These are phyloP conservation scores for Aureoboletus auriporus DNA, from an alignment of 768 basidiomycete genomes.

Conservation along the genomic window DNA sequence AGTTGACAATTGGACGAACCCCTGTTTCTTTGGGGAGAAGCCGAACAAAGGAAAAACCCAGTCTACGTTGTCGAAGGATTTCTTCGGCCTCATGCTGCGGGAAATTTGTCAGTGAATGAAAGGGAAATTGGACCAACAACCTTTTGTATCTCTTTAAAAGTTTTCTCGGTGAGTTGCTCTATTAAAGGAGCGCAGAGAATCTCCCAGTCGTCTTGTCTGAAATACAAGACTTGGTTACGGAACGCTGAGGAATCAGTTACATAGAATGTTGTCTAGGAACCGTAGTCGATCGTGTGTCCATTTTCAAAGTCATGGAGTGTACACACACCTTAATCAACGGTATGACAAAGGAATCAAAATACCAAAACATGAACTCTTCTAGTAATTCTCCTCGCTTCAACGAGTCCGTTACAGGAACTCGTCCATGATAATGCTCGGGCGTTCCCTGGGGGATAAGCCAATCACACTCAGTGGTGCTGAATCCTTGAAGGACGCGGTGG, in stretches of 20 bases:
- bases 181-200: constrained; percentile 77
- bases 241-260: constrained; percentile 88
- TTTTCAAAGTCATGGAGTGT: neutral
- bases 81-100: constrained; percentile 60
- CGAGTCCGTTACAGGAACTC: constrained; percentile 62
- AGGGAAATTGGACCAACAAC: constrained; percentile 34
- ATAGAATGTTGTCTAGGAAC: constrained; percentile 81
- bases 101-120: neutral
- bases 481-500: constrained; percentile 72
- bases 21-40: constrained; percentile 93
- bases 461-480: constrained; percentile 69
- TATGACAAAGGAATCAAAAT: constrained; percentile 81
- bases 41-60: constrained; percentile 84
- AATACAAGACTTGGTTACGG: constrained; percentile 81
- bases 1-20: constrained; percentile 91
- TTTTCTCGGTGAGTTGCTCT: constrained; percentile 62
- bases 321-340: constrained; percentile 68
- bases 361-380: constrained; percentile 92
- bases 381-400: constrained; percentile 76
- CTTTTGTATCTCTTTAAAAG: constrained; percentile 66
- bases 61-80: constrained; percentile 62
- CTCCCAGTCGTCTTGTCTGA: constrained; percentile 94
- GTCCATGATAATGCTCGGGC: constrained; percentile 35
- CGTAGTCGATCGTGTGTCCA: neutral
- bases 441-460: constrained; percentile 62